Conservation (phyloP, 192 early-diverging fungal genomes). For the Coemansia sp. region DNA sequence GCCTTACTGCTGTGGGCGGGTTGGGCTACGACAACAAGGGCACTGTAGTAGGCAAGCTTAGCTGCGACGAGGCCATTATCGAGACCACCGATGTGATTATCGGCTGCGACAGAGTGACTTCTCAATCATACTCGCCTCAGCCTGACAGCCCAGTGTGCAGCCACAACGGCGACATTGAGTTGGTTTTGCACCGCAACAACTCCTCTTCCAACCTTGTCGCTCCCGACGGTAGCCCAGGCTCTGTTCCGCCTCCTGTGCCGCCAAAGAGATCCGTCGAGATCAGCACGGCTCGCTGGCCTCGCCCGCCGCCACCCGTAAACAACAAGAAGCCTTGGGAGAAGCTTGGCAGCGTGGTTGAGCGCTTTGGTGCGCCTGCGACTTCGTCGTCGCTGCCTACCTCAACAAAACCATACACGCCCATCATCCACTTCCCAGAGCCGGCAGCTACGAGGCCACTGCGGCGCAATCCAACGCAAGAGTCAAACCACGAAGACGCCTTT, state of each 20-base stretch:
- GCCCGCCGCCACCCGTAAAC: neutral
- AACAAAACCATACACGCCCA: neutral
- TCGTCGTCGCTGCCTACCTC: neutral
- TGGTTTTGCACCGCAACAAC: neutral
- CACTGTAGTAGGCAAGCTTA: neutral
- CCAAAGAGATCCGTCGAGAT: slow-evolving; percentile 1
- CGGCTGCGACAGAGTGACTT: neutral
- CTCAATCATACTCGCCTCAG: neutral
- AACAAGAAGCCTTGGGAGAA: slow-evolving; percentile 3
- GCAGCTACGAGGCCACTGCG: neutral
- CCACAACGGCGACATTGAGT: neutral
- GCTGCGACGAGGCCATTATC: slow-evolving; percentile 4
- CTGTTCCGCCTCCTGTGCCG: neutral
- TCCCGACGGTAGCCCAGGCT: no score
- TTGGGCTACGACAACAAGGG: neutral
- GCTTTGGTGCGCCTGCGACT: slow-evolving; percentile 1
- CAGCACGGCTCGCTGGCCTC: slow-evolving; percentile 2
- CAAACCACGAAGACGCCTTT: neutral
- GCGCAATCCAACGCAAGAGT: neutral
- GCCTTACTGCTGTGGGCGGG: neutral
- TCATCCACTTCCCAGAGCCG: neutral
- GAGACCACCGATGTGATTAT: neutral
- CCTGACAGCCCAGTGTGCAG: slow-evolving; percentile 1
- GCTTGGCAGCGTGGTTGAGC: neutral
- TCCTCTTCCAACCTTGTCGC: neutral